Evolutionary conservation across 1,284 basidiomycete genomes (phyloP).

Genomic region (Cutaneotrichosporon daszewskae): DNA sequence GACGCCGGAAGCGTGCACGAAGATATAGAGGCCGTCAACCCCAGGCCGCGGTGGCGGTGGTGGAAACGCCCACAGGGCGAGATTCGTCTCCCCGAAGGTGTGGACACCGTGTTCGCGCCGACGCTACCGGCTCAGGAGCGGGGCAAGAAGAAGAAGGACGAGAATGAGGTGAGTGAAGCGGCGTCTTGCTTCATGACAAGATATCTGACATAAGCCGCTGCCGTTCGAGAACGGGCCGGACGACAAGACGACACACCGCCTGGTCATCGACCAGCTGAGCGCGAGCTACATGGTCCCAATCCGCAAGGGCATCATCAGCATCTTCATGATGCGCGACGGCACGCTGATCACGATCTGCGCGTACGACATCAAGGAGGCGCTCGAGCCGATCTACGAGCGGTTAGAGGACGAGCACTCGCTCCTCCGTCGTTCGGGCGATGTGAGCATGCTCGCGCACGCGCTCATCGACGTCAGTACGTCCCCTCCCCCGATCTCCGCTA

Average conservation of each 20-base stretch:
- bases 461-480: constrained; percentile 42
- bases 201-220: background rate
- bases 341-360: constrained; percentile 42
- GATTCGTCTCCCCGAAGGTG: constrained; percentile 39
- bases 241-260: constrained; percentile 34
- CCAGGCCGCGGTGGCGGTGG: background rate
- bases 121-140: constrained; percentile 11
- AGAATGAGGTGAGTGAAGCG: background rate
- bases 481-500: background rate
- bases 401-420: constrained; percentile 43
- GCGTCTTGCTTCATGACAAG: background rate
- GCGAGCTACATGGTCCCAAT: constrained; percentile 47
- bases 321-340: constrained; percentile 46
- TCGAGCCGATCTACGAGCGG: constrained; percentile 43
- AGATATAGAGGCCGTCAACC: background rate
- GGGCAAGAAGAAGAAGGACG: constrained; percentile 2
- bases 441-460: constrained; percentile 46
- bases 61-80: constrained; percentile 7
- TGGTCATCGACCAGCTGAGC: constrained; percentile 43
- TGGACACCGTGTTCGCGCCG: constrained; percentile 45
- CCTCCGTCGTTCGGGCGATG: constrained; percentile 41
- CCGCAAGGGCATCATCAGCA: constrained; percentile 37
- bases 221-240: constrained; percentile 1
- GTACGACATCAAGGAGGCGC: constrained; percentile 34
- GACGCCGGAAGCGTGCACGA: background rate